Base-by-base conservation (phyloP, 331 rosid genomes). In the Quercus phellos region DNA sequence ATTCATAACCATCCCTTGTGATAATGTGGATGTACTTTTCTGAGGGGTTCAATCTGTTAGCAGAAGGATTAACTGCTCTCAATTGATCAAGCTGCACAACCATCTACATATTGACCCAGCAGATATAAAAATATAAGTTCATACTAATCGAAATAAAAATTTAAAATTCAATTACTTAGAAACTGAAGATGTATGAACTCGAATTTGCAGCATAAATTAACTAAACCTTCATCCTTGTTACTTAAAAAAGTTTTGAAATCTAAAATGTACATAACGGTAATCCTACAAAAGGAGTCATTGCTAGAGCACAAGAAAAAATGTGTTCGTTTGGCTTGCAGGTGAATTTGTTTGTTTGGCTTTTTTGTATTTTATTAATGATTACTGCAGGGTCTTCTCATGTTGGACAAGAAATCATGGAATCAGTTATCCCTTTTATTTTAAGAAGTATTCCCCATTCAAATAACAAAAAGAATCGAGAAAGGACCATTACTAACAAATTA, bases 1-100 rank as follows among this genome's bases (percentile, higher is more conserved):
- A 90, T 82, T 92, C 91, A 85, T 87, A 88, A 14, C 89, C 90
- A 72, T 90, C 97, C 50, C 86, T 82, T 30, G 94, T 81, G 55
- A 79, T 78, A 42, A 88, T 5, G 59, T 83, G 87, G 51, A 89
- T 80, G 79, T 84, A 73, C 64, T 84, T 89, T 68, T 92, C 92
- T 30, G 81, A 79, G 6, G 93, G 85, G 56, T 88, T 89, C 85
- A 83, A 76, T 70, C 78, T 84, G 67, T 84, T 90, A 55, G 93
- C 30, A 30, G 83, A 54, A 59, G 93, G 89, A 81, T 74, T 82
- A 8, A 87, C 90, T 19, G 74, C 67, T 66, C 85, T 77, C 80
- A 94, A 22, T 74, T 90, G 87, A 72, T 87, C 90, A 73, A 82
- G 78, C 72, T 53, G 85, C 74, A 89, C 16, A 76, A 85, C 84